Conservation (phyloP, 805 yeast genomes). For the Sungouiella blattae region DNA sequence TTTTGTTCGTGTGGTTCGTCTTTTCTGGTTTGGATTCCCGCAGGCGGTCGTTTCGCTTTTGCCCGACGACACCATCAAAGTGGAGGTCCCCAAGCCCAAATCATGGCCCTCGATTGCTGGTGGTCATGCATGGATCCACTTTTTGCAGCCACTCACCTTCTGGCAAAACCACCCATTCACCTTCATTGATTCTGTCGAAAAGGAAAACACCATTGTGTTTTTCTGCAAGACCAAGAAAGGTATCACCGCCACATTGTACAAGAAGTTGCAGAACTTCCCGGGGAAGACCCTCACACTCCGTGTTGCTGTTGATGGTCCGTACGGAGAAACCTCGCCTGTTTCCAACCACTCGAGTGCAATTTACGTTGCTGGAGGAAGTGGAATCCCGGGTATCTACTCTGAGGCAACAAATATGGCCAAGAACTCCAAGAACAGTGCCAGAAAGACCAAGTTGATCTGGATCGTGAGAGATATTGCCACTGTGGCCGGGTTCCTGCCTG, state of each 20-base stretch:
- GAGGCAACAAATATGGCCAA: slow-evolving; percentile 32
- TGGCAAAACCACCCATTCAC: slow-evolving; percentile 72
- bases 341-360: slow-evolving; percentile 51
- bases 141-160: slow-evolving; percentile 47
- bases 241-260: slow-evolving; percentile 29
- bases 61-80: slow-evolving; percentile 45
- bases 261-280: slow-evolving; percentile 23
- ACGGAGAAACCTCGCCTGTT: slow-evolving; percentile 53
- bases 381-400: slow-evolving; percentile 56
- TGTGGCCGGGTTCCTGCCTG: slow-evolving; percentile 23
- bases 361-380: slow-evolving; percentile 71
- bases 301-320: slow-evolving; percentile 62
- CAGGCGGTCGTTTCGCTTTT: slow-evolving; percentile 31
- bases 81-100: slow-evolving; percentile 45
- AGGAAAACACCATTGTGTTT: slow-evolving; percentile 20
- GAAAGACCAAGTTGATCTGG: slow-evolving; percentile 24
- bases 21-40: slow-evolving; percentile 33
- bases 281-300: slow-evolving; percentile 25
- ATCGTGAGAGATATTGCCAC: slow-evolving; percentile 19
- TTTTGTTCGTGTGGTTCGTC: slow-evolving; percentile 27
- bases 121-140: slow-evolving; percentile 53
- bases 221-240: slow-evolving; percentile 38
- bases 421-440: slow-evolving; percentile 2
- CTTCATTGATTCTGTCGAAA: slow-evolving; percentile 8
- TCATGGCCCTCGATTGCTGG: slow-evolving; percentile 54